Evolutionary conservation across 495 filamentous ascomycete species (phyloP), one percentile per base, ranked within the genome.

Genomic region (Neurospora pannonica): DNA sequence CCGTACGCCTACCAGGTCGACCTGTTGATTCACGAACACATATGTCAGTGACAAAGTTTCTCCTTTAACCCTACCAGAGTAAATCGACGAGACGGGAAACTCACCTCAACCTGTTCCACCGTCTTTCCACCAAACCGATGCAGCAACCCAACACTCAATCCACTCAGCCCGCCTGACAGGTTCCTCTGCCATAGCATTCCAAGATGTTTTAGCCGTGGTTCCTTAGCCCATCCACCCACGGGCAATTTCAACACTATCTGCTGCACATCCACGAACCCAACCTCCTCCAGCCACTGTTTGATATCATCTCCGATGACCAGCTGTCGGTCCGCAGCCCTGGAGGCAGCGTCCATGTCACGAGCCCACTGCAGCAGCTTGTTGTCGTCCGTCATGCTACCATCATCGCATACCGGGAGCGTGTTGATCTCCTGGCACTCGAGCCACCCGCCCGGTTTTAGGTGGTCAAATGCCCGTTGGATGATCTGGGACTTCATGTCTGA

Each of bases 391-490:
- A 92, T 86, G 5, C 88, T 89, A 11, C 81, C 87, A 73, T 92
- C 90, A 75, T 93, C 90, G 75, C 88, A 90, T 71, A 80, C 79
- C 5, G 86, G 86, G n/a, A 83, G 83, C n/a, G 82, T 83, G 71
- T 88, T 85, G 36, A 89, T 75, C 74, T 93, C 91, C 74, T 92
- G 89, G 73, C 86, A 86, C 80, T 92, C 90, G 60, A 92, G 80
- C 79, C 87, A 92, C 39, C 89, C 90, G n/a, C 90, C 90, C 0
- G 90, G 89, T 75, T 87, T 86, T 28, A 89, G 84, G 71, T 90
- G 85, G 46, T 85, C 71, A 60, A 82, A 85, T 15, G 81, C 82
- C 34, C 77, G 78, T 38, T 77, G 78, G 38, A 84, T 75, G 37
- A 87, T 81, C 19, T 85, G 80, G 2, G 31, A 69, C 70, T 82